Conservation (phyloP, 1,284 basidiomycete genomes). For the Ganoderma leucocontextum region DNA sequence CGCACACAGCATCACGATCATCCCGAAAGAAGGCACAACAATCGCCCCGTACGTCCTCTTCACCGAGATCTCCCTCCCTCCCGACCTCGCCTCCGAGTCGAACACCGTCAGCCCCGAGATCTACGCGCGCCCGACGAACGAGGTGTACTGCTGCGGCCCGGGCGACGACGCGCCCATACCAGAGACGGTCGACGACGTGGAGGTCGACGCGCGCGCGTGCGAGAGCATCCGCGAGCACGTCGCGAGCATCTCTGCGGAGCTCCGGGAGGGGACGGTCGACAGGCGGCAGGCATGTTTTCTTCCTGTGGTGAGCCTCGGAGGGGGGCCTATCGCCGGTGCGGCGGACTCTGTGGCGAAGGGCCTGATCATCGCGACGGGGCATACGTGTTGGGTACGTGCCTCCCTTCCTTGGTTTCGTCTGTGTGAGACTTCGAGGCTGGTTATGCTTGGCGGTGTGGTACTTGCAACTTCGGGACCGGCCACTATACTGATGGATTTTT, state of each 20-base stretch:
- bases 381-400: constrained; percentile 58
- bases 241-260: constrained; percentile 61
- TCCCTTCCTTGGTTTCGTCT: neutral
- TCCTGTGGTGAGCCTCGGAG: constrained; percentile 57
- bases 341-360: constrained; percentile 57
- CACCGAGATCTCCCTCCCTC: constrained; percentile 60
- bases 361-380: constrained; percentile 69
- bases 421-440: neutral
- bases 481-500: neutral
- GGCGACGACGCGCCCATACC: constrained; percentile 69
- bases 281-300: constrained; percentile 75
- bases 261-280: constrained; percentile 58
- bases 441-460: neutral
- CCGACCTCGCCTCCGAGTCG: constrained; percentile 14
- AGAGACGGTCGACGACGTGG: constrained; percentile 66
- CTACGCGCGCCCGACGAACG: constrained; percentile 72
- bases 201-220: constrained; percentile 61
- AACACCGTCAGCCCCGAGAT: constrained; percentile 63
- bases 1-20: constrained; percentile 73
- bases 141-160: constrained; percentile 75
- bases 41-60: constrained; percentile 74
- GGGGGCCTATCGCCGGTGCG: constrained; percentile 70
- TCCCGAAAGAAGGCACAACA: constrained; percentile 47
- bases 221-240: constrained; percentile 62
- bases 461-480: neutral